Percentiles rank a stretch among this genome's conserved stretches.
These are phyloP conservation scores for Aspergillus diversus DNA, from an alignment of 495 filamentous ascomycete species.

Conservation along the genomic window DNA sequence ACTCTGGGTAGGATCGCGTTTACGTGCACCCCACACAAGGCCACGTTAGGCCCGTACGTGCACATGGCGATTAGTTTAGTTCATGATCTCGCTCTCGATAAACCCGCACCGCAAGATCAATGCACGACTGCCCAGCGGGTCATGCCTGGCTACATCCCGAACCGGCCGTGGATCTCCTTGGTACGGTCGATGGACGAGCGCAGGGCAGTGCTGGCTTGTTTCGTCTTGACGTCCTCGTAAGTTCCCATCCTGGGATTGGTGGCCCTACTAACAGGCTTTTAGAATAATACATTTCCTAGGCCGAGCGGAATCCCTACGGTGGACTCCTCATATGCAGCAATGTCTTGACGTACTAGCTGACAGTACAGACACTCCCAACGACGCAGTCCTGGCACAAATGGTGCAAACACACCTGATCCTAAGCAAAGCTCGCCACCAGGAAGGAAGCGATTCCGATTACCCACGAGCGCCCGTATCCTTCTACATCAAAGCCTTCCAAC, in stretches of 20 bases:
- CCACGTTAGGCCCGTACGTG: constrained; percentile 8
- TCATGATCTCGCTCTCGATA: constrained; percentile 17
- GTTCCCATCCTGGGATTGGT: neutral
- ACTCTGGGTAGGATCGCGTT: constrained; percentile 9
- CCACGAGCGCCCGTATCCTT: neutral
- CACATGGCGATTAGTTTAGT: constrained; percentile 19
- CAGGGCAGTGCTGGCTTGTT: constrained; percentile 14
- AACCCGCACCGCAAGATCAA: constrained; percentile 1
- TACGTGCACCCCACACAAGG: constrained; percentile 13
- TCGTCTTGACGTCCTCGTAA: constrained; percentile 16
- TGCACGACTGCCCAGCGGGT: neutral
- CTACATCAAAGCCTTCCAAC: constrained; percentile 13
- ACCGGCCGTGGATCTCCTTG: constrained; percentile 3
- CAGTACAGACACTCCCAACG: constrained; percentile 2
- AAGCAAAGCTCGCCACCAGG: constrained; percentile 2
- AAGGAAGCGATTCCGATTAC: neutral
- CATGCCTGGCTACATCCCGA: constrained; percentile 1
- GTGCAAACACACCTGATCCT: constrained; percentile 11
- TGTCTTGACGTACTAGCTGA: constrained; percentile 15
- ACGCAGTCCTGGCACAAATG: constrained; percentile 11
- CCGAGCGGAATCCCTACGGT: constrained; percentile 17
- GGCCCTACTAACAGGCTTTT: neutral
- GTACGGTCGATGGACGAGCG: constrained; percentile 20
- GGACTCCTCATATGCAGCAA: constrained; percentile 20
- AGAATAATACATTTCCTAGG: constrained; percentile 6